phyloP scores from a whole-genome alignment of 1,284 basidiomycete genomes.

The Pseudozyma sp. region DNA sequence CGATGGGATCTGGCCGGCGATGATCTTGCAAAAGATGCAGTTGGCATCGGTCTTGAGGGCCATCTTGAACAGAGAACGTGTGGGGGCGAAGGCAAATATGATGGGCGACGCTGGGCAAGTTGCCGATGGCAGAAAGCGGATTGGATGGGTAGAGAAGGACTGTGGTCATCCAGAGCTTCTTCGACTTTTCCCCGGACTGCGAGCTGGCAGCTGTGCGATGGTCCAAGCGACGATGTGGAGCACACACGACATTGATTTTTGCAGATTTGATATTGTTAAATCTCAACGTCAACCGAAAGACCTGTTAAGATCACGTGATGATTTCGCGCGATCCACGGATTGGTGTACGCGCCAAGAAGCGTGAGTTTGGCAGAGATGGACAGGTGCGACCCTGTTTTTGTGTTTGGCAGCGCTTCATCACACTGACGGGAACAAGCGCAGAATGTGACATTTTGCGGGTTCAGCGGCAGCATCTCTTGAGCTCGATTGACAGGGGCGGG shows the following conservation, averaged over 20 bases:
- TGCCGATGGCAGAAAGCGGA: not conserved
- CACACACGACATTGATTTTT: conserved; percentile 39
- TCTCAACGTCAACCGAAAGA: too few relatives aligned
- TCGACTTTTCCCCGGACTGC: conserved; percentile 20
- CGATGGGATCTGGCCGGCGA: conserved; percentile 69
- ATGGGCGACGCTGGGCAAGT: conserved; percentile 24
- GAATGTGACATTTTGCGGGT: not conserved
- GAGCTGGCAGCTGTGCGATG: conserved; percentile 3
- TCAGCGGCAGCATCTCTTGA: too few relatives aligned
- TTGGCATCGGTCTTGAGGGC: conserved; percentile 56
- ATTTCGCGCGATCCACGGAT: conserved; percentile 6
- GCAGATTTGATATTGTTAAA: conserved; percentile 7
- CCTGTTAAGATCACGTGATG: conserved; percentile 20
- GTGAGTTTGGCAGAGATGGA: conserved; percentile 12
- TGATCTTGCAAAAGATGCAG: conserved; percentile 71
- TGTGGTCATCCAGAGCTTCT: not conserved
- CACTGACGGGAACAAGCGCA: not conserved
- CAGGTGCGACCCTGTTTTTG: conserved; percentile 13
- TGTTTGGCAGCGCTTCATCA: not conserved
- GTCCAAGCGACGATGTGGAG: conserved; percentile 23
- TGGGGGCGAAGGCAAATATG: conserved; percentile 53
- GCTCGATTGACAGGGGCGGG: too few relatives aligned
- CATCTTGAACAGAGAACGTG: conserved; percentile 53
- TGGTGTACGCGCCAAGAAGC: conserved; percentile 10
- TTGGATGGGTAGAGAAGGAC: not conserved